phyloP scores from a whole-genome alignment of 257 asterid species.

The Solanum bulbocastanum region DNA sequence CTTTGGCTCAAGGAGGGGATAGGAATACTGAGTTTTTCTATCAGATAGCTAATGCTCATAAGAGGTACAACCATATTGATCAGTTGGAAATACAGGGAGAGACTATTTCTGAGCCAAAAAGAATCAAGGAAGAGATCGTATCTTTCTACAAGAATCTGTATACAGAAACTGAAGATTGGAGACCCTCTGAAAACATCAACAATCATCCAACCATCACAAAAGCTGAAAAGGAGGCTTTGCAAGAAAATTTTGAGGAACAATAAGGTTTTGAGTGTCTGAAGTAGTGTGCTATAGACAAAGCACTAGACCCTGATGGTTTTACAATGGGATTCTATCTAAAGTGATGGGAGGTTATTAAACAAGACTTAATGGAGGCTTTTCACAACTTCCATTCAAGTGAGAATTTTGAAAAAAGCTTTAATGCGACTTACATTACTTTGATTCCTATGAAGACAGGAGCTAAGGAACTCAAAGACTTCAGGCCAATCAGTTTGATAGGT shows the following conservation, averaged over 20 bases:
- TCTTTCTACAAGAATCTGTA: too few relatives aligned
- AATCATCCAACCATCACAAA: too few relatives aligned
- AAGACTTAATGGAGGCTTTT: neutral
- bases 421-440: neutral
- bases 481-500: too few relatives aligned
- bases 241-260: neutral
- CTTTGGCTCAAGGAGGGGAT: neutral
- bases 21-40: neutral
- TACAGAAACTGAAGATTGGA: too few relatives aligned
- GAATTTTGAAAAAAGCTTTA: neutral
- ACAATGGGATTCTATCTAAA: neutral
- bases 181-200: too few relatives aligned
- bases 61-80: neutral
- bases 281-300: neutral
- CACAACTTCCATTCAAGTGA: neutral
- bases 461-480: too few relatives aligned
- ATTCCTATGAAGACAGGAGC: neutral
- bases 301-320: neutral
- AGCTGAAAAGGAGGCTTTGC: neutral
- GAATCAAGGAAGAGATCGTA: neutral
- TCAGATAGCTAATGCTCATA: neutral
- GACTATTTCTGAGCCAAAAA: neutral
- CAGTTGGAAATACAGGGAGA: neutral
- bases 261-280: neutral
- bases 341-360: neutral